Base-by-base conservation (phyloP, 331 rosid species). In the Stylosanthes scabra region DNA sequence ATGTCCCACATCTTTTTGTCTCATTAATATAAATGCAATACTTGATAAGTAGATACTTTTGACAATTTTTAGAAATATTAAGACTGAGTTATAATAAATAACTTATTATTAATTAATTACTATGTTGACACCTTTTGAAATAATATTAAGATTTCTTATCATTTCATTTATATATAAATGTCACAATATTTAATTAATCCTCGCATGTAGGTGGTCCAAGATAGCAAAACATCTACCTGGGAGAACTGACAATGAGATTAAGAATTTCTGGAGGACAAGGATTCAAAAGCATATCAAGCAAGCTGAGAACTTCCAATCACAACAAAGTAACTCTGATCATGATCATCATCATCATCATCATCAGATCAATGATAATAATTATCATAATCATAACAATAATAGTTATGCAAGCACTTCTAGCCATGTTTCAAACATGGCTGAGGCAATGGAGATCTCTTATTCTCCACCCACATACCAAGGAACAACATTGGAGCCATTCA, bases 211-310 rank as follows among this genome's bases (percentile, higher is more conserved):
- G 96, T 95, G 99, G 99, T 92, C 99, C 37, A 95, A 92, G 81
- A 92, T 95, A 16, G 99, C 99, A 12, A 95, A 95, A 80, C 97
- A 95, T 77, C 84, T 95, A 2, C 98, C 99, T 0, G 99, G 99
- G 72, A 81, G 99, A 80, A 95, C 99, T 2, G 99, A 95, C 64
- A 95, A 95, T 59, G 99, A 95, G 72, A 95, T 95, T 40, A 95
- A 95, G 85, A 95, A 95, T 70, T 95, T 87, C 13, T 95, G 99
- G 99, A 95, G 99, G 88, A 95, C 99, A 6, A 87, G 97, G 79
- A 95, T 95, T 47, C 99, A 95, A 28, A 95, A 95, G 66, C 97
- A 92, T 79, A 88, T 92, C n/a, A 94, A 88, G 86, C 97, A 88
- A 87, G 82, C 85, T 0, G 95, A 89, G 78, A 84, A 50, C 64